Evolutionary conservation across 164 flowering plant genomes (phyloP), one percentile per base, ranked within the genome.

Genomic region (Nelumbo lutea): DNA sequence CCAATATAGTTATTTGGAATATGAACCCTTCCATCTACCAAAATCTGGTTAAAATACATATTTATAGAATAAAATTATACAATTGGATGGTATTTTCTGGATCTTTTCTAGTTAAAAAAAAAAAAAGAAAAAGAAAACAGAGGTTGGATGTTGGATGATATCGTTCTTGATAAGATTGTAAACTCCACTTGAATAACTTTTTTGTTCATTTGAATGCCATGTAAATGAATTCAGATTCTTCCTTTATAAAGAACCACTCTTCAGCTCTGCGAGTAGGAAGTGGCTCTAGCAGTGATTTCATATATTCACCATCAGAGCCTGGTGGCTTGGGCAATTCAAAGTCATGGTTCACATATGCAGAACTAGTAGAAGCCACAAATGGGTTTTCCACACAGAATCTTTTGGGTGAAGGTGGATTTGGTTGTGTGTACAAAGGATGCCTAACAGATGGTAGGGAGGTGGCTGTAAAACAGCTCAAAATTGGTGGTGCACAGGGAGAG

Each of bases 401-500:
- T 67, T 78, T 90, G 77, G 96, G 96, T 27, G 27, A 27, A 27
- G 27, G 27, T 27, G 27, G 27, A 27, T 27, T 27, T 27, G 27
- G 27, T 27, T 77, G 76, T 68, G 96, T 90, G 3, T 86, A 86
- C 73, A 88, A 86, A 79, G 98, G 98, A 43, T 48, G 8, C 60
- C 79, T 90, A 42, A 74, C 80, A 8, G 95, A 93, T 80, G 98
- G 96, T 15, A 85, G 89, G 77, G 93, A 80, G 63, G 83, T 93
- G 9, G 98, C 98, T 52, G 91, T 93, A 50, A 93, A 93, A 75
- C 91, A 88, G 79, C 83, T 93, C 39, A 90, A 89, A 73, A 78
- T 82, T 69, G 96, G 96, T 51, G 85, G 97, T 38, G 81, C 83
- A 11, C 97, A 91, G 76, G 97, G 97, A 27, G 97, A 91, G 61